Evolutionary conservation across 768 basidiomycete species (phyloP), one percentile per base, ranked within the genome.

Genomic region (Suillus discolor): DNA sequence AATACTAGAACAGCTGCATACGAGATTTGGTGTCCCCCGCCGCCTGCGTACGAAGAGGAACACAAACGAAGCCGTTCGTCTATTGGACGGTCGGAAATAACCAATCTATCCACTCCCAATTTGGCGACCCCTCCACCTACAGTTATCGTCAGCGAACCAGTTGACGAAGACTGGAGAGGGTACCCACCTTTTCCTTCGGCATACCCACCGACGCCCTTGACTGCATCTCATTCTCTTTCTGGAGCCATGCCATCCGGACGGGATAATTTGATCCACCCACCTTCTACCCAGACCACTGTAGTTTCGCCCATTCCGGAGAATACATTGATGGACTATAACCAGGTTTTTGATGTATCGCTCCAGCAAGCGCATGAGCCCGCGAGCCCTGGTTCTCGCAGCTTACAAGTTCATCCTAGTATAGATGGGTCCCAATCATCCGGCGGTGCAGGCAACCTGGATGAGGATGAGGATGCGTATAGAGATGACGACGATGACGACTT

Each of bases 141-240:
- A 7, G 59, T 42, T 49, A 34, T 64, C 49, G 36, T 49, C 59
- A 45, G 71, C 75, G 62, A 73, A 80, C 66, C 79, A 71, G 68
- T 71, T 74, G 72, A 78, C n/a, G 85, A 89, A 47, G 90, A 92
- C 68, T 92, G 90, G 90, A 78, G 89, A 64, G 79, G 85, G 72
- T 93, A 92, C 69, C 90, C 90, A 15, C 80, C 88, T 20, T 89
- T 92, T 62, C 91, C 91, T 38, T 87, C 91, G 6, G 91, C 91
- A 41, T 93, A 93, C 71, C 91, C 90, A 11, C 81, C 89, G 0
- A 91, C 89, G 16, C 90, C 90, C 13, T 69, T 86, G n/a, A 78
- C 78, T 25, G 74, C 76, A 20, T 74, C 80, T 4, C 70, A 79
- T 31, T 74, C 72, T 23, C 78, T 80, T 57, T 78, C 74, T 65